A percentile compares a stretch with the other conserved stretches of the same genome.
Evolutionary conservation across 305 asterid species (phyloP).

Genomic region (Solanum hybrid): DNA sequence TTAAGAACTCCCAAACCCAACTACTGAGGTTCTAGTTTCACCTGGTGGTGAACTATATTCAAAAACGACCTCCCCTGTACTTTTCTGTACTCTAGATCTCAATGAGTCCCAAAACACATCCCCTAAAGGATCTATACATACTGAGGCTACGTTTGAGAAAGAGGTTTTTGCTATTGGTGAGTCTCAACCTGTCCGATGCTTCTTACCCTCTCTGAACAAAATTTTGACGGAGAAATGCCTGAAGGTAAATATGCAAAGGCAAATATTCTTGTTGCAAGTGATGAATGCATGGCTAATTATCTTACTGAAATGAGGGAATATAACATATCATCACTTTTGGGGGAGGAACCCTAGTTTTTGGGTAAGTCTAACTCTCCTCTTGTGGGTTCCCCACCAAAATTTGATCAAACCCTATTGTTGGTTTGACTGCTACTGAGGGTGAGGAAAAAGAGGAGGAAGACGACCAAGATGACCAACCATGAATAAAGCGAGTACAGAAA

Average conservation of each 20-base stretch:
- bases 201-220: neutral
- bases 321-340: neutral
- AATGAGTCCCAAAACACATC: neutral
- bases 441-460: neutral
- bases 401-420: too few species aligned
- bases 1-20: neutral
- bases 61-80: neutral
- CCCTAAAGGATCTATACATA: neutral
- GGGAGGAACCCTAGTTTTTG: neutral
- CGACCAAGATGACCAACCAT: neutral
- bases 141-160: neutral
- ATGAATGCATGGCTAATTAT: neutral
- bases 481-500: neutral
- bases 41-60: neutral
- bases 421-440: neutral
- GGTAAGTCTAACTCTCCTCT: neutral
- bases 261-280: neutral
- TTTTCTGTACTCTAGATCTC: neutral
- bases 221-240: neutral
- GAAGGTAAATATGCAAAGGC: neutral
- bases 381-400: neutral
- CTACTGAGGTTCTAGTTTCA: neutral
- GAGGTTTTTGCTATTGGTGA: neutral
- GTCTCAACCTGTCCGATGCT: neutral
- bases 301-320: neutral